phyloP scores from a whole-genome alignment of 2,329 filamentous ascomycete species.

The Podosphaera leucotricha region DNA sequence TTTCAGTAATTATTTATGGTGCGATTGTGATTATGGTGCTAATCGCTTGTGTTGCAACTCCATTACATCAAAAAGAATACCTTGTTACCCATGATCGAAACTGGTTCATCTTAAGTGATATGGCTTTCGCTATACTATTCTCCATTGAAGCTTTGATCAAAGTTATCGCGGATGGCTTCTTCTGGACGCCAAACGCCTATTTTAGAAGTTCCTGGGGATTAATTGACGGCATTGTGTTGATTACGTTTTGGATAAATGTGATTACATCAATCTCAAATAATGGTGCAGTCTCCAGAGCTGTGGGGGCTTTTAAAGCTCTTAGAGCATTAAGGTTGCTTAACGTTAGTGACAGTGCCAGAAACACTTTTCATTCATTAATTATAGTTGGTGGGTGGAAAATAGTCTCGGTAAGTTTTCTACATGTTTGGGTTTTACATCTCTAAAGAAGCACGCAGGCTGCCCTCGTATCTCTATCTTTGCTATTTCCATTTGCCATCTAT shows the following conservation, averaged over 20 bases:
- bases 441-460: constrained; percentile 30
- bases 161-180: constrained; percentile 79
- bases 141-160: constrained; percentile 74
- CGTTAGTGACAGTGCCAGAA: constrained; percentile 80
- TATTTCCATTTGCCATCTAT: constrained; percentile 94
- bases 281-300: constrained; percentile 64
- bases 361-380: constrained; percentile 93
- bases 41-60: constrained; percentile 81
- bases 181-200: constrained; percentile 94
- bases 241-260: constrained; percentile 92
- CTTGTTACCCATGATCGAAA: constrained; percentile 40
- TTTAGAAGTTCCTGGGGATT: constrained; percentile 92
- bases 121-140: constrained; percentile 74
- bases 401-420: constrained; percentile 20
- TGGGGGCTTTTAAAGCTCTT: constrained; percentile 91
- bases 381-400: constrained; percentile 90
- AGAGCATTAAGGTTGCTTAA: constrained; percentile 80
- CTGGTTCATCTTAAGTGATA: constrained; percentile 90
- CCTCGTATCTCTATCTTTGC: constrained; percentile 77
- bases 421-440: not conserved
- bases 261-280: constrained; percentile 60
- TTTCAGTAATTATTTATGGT: constrained; percentile 82
- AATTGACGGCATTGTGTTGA: constrained; percentile 74
- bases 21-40: constrained; percentile 96
- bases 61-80: constrained; percentile 78